Conservation (phyloP, 2,329 filamentous ascomycete genomes). For the Leptographium radiaticola region DNA sequence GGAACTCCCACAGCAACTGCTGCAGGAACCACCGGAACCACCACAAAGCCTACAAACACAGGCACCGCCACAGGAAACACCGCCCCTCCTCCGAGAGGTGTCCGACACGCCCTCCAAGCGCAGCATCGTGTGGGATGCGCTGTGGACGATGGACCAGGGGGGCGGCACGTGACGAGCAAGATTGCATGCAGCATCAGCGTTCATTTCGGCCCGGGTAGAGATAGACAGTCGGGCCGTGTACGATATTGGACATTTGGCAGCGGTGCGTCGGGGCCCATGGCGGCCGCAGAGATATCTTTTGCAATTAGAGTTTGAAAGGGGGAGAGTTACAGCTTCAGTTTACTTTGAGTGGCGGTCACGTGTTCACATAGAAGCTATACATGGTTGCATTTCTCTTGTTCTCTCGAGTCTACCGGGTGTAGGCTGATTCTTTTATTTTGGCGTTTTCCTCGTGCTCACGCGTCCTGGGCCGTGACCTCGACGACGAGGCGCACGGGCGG, state of each 20-base stretch:
- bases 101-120: conserved; percentile 30
- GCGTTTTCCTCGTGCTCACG: too few species aligned
- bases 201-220: background rate
- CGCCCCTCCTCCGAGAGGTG: conserved; percentile 22
- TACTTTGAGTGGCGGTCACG: too few species aligned
- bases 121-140: conserved; percentile 47
- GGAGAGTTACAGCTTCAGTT: too few species aligned
- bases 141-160: conserved; percentile 48
- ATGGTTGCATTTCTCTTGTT: too few species aligned
- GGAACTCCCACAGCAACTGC: background rate
- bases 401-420: too few species aligned
- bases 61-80: background rate
- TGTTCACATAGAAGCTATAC: too few species aligned
- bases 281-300: too few species aligned
- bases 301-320: too few species aligned
- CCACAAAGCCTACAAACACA: too few species aligned
- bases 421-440: too few species aligned
- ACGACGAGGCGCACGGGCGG: conserved; percentile 20
- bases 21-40: background rate
- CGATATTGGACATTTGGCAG: too few species aligned
- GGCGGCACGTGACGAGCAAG: conserved; percentile 15
- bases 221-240: background rate
- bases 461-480: conserved; percentile 16
- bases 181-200: background rate
- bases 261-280: too few species aligned